These are phyloP conservation scores for Skeletonema tropicum DNA, from an alignment of 108 stramenopile species.

Conservation along the genomic window DNA sequence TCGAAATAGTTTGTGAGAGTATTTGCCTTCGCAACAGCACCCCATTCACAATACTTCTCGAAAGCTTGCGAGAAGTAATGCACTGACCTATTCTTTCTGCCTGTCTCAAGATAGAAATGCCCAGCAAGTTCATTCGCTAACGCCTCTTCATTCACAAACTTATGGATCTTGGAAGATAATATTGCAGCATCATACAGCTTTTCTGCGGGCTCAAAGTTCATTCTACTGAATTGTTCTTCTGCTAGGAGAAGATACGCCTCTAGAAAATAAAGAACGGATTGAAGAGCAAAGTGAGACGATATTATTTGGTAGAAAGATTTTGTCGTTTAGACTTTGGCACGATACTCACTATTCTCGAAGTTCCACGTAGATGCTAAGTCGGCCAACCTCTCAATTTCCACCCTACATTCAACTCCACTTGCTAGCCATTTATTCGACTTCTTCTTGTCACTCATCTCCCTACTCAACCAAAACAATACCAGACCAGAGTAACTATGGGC, in stretches of 20 bases:
- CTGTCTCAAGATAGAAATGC: constrained; percentile 14
- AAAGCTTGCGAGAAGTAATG: constrained; percentile 5
- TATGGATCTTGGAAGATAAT: constrained; percentile 5
- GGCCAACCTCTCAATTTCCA: background rate
- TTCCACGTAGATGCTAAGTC: background rate
- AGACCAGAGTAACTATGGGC: no score
- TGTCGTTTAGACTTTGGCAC: background rate
- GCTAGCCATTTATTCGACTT: background rate
- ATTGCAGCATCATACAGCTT: constrained; percentile 18
- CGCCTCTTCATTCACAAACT: constrained; percentile 22
- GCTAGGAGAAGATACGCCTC: constrained; percentile 1
- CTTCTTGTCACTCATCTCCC: no score
- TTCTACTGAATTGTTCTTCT: background rate
- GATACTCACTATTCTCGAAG: background rate
- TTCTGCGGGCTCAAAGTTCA: background rate
- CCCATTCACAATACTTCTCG: constrained; percentile 24
- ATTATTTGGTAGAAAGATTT: no score
- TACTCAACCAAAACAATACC: no score
- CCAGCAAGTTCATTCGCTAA: constrained; percentile 21
- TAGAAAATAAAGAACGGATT: background rate
- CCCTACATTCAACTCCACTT: background rate
- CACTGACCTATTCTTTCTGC: background rate
- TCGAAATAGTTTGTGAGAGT: no score
- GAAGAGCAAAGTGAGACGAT: background rate
- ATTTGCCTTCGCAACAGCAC: constrained; percentile 12